Percentiles rank a stretch among this genome's conserved stretches.
phyloP scores from a whole-genome alignment of 1,284 basidiomycete genomes.

The Kalmanozyma brasiliensis region DNA sequence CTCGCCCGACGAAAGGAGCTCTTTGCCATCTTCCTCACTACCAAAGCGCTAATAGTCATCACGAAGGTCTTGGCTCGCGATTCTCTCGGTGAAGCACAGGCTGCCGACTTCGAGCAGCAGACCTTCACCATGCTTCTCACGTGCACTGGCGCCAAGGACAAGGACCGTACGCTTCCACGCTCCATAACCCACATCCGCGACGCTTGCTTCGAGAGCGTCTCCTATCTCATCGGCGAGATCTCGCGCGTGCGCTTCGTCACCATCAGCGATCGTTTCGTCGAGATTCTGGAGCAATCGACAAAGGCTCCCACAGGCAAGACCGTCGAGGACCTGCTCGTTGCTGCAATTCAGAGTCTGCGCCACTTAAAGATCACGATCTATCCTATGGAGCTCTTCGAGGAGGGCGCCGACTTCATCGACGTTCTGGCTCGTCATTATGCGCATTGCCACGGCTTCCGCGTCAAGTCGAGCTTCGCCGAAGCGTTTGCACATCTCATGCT shows the following conservation, averaged over 20 bases:
- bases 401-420: constrained; percentile 90
- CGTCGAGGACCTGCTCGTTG: constrained; percentile 58
- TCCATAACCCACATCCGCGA: constrained; percentile 49
- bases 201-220: constrained; percentile 58
- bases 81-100: constrained; percentile 40
- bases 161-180: constrained; percentile 41
- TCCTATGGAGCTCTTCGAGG: constrained; percentile 91
- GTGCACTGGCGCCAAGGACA: constrained; percentile 57
- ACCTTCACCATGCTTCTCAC: constrained; percentile 59
- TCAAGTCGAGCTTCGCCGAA: constrained; percentile 89
- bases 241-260: constrained; percentile 57
- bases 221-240: constrained; percentile 60
- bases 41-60: constrained; percentile 41
- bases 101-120: constrained; percentile 45
- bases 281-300: constrained; percentile 57
- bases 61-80: constrained; percentile 31
- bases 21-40: constrained; percentile 46
- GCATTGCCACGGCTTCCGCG: constrained; percentile 81
- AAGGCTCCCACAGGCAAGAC: constrained; percentile 52
- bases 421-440: constrained; percentile 83
- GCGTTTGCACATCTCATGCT: constrained; percentile 82
- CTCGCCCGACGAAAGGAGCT: constrained; percentile 53
- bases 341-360: constrained; percentile 59
- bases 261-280: constrained; percentile 62
- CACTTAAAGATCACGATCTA: constrained; percentile 72